phyloP scores from a whole-genome alignment of 1,284 basidiomycete species.

The Taiwanofungus camphoratus region DNA sequence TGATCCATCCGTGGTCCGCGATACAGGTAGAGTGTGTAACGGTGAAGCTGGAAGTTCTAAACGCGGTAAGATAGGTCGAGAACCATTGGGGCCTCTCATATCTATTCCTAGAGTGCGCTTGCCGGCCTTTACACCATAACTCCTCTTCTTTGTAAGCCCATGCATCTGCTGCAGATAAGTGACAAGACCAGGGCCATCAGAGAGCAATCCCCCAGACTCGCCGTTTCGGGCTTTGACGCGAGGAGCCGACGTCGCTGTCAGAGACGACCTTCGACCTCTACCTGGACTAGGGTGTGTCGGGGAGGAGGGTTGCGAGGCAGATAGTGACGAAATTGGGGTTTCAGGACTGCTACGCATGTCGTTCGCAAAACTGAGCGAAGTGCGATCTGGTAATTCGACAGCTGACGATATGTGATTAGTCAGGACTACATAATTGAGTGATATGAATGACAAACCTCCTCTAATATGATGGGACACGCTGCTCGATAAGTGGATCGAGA shows the following conservation, averaged over 20 bases:
- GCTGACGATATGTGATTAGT: not conserved
- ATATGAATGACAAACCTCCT: constrained; percentile 4
- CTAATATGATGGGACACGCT: not conserved
- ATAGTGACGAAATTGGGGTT: constrained; percentile 11
- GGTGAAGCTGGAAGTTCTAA: constrained; percentile 21
- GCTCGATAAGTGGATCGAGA: constrained; percentile 31
- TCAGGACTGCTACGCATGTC: constrained; percentile 1
- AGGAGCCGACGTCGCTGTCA: constrained; percentile 12
- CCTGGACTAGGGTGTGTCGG: constrained; percentile 9
- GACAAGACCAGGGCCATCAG: constrained; percentile 22
- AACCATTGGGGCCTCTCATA: constrained; percentile 13
- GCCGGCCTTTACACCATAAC: constrained; percentile 19
- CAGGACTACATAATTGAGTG: not conserved
- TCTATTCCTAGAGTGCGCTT: constrained; percentile 21
- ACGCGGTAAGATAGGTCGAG: constrained; percentile 27
- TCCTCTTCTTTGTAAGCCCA: constrained; percentile 28
- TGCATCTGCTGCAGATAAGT: constrained; percentile 29
- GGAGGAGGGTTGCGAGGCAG: constrained; percentile 10
- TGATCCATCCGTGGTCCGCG: constrained; percentile 6
- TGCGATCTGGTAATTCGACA: not conserved
- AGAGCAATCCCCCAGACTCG: constrained; percentile 12
- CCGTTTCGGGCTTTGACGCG: constrained; percentile 14
- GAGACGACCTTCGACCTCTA: constrained; percentile 6
- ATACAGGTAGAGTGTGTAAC: constrained; percentile 17
- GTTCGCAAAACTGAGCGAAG: not conserved